Percentiles rank a stretch among this genome's conserved stretches.
These are phyloP conservation scores for Elsinoe ampelina DNA, from an alignment of 2,329 filamentous ascomycete species.

Conservation along the genomic window DNA sequence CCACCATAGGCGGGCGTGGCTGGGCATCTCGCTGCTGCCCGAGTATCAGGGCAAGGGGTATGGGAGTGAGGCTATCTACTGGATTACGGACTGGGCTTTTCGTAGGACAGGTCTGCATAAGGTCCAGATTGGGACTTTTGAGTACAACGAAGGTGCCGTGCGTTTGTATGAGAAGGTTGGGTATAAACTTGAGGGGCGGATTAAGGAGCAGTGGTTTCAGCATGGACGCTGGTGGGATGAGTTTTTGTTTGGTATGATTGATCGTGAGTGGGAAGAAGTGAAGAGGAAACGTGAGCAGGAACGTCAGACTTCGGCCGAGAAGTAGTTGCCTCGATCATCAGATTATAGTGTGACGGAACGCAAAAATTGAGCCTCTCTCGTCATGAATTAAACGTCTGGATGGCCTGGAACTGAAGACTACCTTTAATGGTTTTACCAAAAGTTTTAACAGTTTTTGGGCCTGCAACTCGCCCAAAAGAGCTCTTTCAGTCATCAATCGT, in stretches of 20 bases:
- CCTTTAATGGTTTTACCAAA: too few species aligned
- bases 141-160: slow-evolving; percentile 36
- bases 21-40: slow-evolving; percentile 32
- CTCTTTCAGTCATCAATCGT: too few species aligned
- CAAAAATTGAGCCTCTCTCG: too few species aligned
- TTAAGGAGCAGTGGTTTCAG: slow-evolving; percentile 35
- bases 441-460: too few species aligned
- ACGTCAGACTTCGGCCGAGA: not conserved
- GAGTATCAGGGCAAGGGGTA: slow-evolving; percentile 35
- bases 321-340: not conserved
- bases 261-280: slow-evolving; percentile 29
- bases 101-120: slow-evolving; percentile 36
- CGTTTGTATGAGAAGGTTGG: slow-evolving; percentile 39
- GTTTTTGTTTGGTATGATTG: slow-evolving; percentile 32
- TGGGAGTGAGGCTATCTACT: slow-evolving; percentile 39
- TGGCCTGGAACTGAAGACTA: too few species aligned
- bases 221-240: slow-evolving; percentile 31
- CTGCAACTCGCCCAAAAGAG: too few species aligned
- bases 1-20: slow-evolving; percentile 36
- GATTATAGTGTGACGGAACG: too few species aligned
- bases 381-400: too few species aligned
- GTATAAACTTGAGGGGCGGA: slow-evolving; percentile 37
- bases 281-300: not conserved
- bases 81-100: slow-evolving; percentile 42
- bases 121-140: slow-evolving; percentile 33